Evolutionary conservation across 208 protist genomes (phyloP).

Genomic region (Endotrypanum monterogeii): DNA sequence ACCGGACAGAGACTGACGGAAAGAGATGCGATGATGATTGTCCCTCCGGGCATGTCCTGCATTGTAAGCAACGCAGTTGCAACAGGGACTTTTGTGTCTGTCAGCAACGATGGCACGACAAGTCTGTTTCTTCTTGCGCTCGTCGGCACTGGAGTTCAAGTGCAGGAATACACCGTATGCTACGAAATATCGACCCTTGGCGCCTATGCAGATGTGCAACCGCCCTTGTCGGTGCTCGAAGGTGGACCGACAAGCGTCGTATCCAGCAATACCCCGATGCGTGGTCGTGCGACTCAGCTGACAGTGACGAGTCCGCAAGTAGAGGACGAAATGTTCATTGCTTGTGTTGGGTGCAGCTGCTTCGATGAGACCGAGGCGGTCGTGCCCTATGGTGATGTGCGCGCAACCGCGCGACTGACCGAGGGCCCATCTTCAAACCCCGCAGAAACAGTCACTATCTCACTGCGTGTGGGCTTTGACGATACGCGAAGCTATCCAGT

Average conservation of each 20-base stretch:
- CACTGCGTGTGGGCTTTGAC: conserved; percentile 72
- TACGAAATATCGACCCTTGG: conserved; percentile 55
- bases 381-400: conserved; percentile 70
- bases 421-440: background rate
- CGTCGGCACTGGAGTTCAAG: conserved; percentile 25
- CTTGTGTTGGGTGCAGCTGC: conserved; percentile 76
- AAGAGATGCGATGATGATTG: conserved; percentile 66
- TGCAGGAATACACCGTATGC: conserved; percentile 71
- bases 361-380: conserved; percentile 46
- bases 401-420: conserved; percentile 15
- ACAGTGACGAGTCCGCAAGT: conserved; percentile 39
- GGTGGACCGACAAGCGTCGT: conserved; percentile 55
- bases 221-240: conserved; percentile 47
- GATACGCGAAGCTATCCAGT: conserved; percentile 53
- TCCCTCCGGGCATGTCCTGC: conserved; percentile 48
- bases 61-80: conserved; percentile 49
- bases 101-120: conserved; percentile 26
- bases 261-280: conserved; percentile 87
- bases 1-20: conserved; percentile 52
- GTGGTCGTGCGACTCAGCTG: conserved; percentile 67
- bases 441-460: conserved; percentile 18
- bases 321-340: conserved; percentile 64
- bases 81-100: conserved; percentile 38
- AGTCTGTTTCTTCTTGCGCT: conserved; percentile 56
- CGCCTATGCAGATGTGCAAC: conserved; percentile 59